A percentile compares a stretch with the other conserved stretches of the same genome.
Conservation (phyloP, 768 basidiomycete genomes). For the Pulveroboletus sp. region DNA sequence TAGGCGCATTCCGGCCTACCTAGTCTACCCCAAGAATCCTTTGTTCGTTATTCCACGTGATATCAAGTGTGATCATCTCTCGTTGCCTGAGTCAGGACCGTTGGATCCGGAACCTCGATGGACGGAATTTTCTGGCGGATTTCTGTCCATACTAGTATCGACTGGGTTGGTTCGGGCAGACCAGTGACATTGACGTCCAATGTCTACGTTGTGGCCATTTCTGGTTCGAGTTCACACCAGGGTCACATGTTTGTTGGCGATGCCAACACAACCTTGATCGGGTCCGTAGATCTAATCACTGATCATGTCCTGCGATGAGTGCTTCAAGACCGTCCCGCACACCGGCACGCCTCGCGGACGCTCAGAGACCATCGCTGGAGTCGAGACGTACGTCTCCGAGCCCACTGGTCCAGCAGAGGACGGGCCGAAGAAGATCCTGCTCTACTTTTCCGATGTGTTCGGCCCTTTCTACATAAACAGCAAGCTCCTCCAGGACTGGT, state of each 20-base stretch:
- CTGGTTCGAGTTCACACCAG: too few species aligned
- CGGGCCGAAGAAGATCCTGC: conserved; percentile 42
- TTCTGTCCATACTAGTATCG: too few species aligned
- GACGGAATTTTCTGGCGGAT: too few species aligned
- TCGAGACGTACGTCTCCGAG: conserved; percentile 54
- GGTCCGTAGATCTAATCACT: too few species aligned
- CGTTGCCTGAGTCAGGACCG: too few species aligned
- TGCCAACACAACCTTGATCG: conserved; percentile 12
- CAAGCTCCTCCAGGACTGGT: conserved; percentile 60
- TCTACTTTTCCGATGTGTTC: conserved; percentile 58
- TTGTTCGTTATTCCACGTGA: too few species aligned
- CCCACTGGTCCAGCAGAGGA: conserved; percentile 23
- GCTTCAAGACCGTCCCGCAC: conserved; percentile 51
- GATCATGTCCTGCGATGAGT: conserved; percentile 45
- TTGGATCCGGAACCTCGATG: too few species aligned
- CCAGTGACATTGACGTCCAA: too few species aligned
- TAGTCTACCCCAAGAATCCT: not conserved
- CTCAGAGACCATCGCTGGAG: conserved; percentile 35
- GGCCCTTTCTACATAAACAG: conserved; percentile 58
- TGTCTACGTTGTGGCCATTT: too few species aligned
- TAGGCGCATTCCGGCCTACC: conserved; percentile 13
- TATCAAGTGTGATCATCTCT: too few species aligned
- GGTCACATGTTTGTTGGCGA: conserved; percentile 42
- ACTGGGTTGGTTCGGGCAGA: too few species aligned
- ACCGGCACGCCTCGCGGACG: conserved; percentile 40